Evolutionary conservation across 192 early-diverging fungal genomes (phyloP).

Genomic region (Bifiguratus adelaidae): DNA sequence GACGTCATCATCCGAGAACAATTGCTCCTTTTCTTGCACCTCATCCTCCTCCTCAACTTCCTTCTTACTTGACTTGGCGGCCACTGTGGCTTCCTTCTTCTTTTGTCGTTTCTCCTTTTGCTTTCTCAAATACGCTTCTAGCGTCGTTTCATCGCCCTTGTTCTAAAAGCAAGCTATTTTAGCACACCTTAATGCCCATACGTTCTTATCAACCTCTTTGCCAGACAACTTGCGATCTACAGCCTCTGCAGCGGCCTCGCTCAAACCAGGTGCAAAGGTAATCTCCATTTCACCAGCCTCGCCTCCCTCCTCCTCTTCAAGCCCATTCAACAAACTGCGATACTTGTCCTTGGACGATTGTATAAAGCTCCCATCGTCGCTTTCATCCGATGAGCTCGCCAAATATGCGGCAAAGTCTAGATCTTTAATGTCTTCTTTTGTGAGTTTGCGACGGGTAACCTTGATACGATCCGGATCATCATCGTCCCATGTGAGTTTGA

Average conservation of each 20-base stretch:
- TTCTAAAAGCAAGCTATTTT: background rate
- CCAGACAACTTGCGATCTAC: slow-evolving; percentile 43
- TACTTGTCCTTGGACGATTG: slow-evolving; percentile 33
- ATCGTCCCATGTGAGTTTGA: slow-evolving; percentile 93
- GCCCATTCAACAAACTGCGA: slow-evolving; percentile 25
- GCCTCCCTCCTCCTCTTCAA: slow-evolving; percentile 2
- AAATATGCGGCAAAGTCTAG: slow-evolving; percentile 90
- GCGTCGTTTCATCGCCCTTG: slow-evolving; percentile 68
- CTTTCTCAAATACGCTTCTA: slow-evolving; percentile 74
- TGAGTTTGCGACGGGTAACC: slow-evolving; percentile 73
- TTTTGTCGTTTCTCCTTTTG: slow-evolving; percentile 68
- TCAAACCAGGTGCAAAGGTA: slow-evolving; percentile 88
- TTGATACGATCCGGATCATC: slow-evolving; percentile 80
- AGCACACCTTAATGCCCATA: background rate
- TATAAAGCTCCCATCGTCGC: slow-evolving; percentile 47
- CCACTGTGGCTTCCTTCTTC: slow-evolving; percentile 40
- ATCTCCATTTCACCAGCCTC: slow-evolving; percentile 59
- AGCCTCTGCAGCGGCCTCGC: slow-evolving; percentile 48
- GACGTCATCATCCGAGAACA: slow-evolving; percentile 47
- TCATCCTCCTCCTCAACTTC: slow-evolving; percentile 10
- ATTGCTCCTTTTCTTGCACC: slow-evolving; percentile 7
- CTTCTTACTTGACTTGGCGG: too few relatives aligned
- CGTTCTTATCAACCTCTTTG: slow-evolving; percentile 8
- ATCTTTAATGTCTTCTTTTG: slow-evolving; percentile 76
- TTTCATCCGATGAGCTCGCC: slow-evolving; percentile 61